Base-by-base conservation (phyloP, 768 basidiomycete genomes). In the Lentinula boryana region DNA sequence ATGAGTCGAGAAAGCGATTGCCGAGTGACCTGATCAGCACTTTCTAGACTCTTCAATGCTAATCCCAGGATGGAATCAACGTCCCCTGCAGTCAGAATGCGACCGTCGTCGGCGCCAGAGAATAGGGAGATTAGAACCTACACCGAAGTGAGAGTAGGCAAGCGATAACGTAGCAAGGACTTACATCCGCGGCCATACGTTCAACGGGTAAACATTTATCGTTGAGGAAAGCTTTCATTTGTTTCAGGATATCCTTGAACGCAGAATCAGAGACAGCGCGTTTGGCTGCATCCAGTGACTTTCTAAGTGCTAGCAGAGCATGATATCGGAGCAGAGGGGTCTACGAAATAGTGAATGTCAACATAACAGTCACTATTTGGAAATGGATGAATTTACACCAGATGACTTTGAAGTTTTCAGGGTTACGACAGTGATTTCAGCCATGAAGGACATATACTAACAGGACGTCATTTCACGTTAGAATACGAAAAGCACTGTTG, bases 371-470 rank as follows among this genome's bases (percentile, higher is more conserved):
- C 50, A 27, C 38, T 18, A 51, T 16, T 43, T 38, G 43, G 33
- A 57, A 36, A 23, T 21, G 38, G 5, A 32, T 36, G 10, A 35
- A 75, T 91, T 63, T 63, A 91, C 94, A 66, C 75, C 81, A 35
- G 91, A 93, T 8, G 87, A 84, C 63, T 83, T 89, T 65, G 83
- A 80, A 0, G 87, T 83, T 70, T 86, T 93, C 46, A 91, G 71
- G 0, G 87, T 78, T 0, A 85, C 76, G 1, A 79, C 75, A 18
- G 84, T 75, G 36, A 95, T 89, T 69, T 98, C 96, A 32, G 87
- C 82, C 85, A 95, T 89, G 66, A 95, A 89, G 0, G 95, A 97
- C 95, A 98, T 96, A 70, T 95, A 86, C 93, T 98, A 63, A 1
- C 53, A 53, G 35, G 16, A 40, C 38, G 10, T 44, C 15, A 62